A percentile compares a stretch with the other conserved stretches of the same genome.
These are phyloP conservation scores for Botrytis elliptica DNA, from an alignment of 2,329 filamentous ascomycete species.

Conservation along the genomic window DNA sequence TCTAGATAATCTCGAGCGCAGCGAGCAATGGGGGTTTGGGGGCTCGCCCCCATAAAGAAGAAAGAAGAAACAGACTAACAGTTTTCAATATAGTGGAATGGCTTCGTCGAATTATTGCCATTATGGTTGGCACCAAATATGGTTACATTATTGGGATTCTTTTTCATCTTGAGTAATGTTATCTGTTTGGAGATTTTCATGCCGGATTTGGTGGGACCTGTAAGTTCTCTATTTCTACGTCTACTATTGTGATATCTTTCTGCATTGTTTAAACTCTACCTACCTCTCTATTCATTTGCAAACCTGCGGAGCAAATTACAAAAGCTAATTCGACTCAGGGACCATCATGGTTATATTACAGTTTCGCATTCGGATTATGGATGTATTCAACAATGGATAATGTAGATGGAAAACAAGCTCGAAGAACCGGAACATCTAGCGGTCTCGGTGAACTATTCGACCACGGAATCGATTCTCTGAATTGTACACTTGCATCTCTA, in stretches of 20 bases:
- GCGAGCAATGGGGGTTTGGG: background rate
- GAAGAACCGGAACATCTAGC: constrained; percentile 91
- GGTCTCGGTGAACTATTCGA: constrained; percentile 96
- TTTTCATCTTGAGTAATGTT: constrained; percentile 88
- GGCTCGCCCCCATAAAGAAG: background rate
- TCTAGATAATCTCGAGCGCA: background rate
- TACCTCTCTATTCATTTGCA: background rate
- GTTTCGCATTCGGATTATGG: constrained; percentile 93
- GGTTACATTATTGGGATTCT: constrained; percentile 92
- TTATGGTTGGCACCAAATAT: constrained; percentile 98
- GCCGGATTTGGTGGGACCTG: constrained; percentile 86
- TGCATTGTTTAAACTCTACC: background rate
- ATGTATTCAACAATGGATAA: constrained; percentile 99
- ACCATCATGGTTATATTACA: constrained; percentile 91
- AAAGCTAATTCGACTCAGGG: constrained; percentile 52
- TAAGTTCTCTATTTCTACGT: constrained; percentile 47
- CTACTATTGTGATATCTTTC: background rate
- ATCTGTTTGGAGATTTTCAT: constrained; percentile 70
- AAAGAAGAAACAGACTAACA: constrained; percentile 22
- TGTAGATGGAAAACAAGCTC: constrained; percentile 95
- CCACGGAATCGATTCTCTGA: constrained; percentile 96
- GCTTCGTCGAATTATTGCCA: constrained; percentile 84
- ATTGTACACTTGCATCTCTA: constrained; percentile 90
- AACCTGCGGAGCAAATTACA: background rate
- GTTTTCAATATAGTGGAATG: constrained; percentile 76